These are phyloP conservation scores for Nannizziopsis barbatae DNA, from an alignment of 2,329 filamentous ascomycete genomes.

Conservation along the genomic window DNA sequence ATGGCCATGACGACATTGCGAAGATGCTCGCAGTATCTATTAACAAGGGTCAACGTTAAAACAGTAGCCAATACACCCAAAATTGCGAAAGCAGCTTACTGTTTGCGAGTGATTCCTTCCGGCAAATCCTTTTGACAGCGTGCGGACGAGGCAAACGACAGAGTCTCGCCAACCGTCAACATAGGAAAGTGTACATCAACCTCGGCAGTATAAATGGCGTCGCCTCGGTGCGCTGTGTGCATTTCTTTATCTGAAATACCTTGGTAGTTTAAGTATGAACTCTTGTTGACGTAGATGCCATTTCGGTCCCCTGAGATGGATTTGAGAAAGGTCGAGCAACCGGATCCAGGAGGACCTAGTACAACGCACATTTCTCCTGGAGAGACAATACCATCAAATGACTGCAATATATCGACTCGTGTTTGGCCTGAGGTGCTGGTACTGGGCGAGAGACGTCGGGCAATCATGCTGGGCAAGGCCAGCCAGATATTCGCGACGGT, in stretches of 20 bases:
- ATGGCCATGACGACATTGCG: slow-evolving; percentile 37
- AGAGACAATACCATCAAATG: slow-evolving; percentile 52
- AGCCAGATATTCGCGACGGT: slow-evolving; percentile 34
- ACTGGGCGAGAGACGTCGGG: slow-evolving; percentile 8
- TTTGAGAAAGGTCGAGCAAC: slow-evolving; percentile 73
- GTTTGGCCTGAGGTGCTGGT: slow-evolving; percentile 15
- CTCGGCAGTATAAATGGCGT: slow-evolving; percentile 76
- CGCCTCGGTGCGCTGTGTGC: slow-evolving; percentile 47
- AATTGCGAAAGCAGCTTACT: slow-evolving; percentile 52
- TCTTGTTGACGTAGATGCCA: slow-evolving; percentile 60
- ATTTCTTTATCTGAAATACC: slow-evolving; percentile 21
- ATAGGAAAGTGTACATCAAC: slow-evolving; percentile 78
- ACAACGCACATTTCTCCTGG: slow-evolving; percentile 49
- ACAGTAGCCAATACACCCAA: no score
- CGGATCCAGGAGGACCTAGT: slow-evolving; percentile 40
- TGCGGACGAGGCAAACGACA: slow-evolving; percentile 72
- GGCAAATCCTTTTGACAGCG: slow-evolving; percentile 29
- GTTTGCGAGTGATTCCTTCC: slow-evolving; percentile 62
- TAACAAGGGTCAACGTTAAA: no score
- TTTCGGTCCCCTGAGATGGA: slow-evolving; percentile 67
- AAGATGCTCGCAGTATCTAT: slow-evolving; percentile 32
- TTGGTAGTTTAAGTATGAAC: slow-evolving; percentile 70
- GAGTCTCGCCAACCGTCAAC: slow-evolving; percentile 74
- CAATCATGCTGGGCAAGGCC: slow-evolving; percentile 23
- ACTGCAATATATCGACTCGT: slow-evolving; percentile 48